Percentiles rank a stretch among this genome's conserved stretches.
Conservation (phyloP, 768 basidiomycete species). For the Lentinula aciculospora region DNA sequence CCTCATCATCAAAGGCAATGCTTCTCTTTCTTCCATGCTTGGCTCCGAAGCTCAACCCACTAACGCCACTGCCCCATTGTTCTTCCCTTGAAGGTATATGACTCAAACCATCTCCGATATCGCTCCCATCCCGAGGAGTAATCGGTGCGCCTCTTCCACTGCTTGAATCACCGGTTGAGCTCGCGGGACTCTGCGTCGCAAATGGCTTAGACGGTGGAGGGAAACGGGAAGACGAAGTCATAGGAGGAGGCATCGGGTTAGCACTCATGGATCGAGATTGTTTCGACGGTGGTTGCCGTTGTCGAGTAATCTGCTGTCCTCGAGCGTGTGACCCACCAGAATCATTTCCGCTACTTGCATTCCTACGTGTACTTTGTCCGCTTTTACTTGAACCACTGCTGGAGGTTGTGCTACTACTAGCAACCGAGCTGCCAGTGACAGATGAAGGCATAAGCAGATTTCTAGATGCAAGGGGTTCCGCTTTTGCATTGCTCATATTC, state of each 20-base stretch:
- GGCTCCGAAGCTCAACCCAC: conserved; percentile 22
- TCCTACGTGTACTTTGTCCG: not conserved
- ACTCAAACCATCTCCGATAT: conserved; percentile 30
- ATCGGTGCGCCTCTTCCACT: conserved; percentile 61
- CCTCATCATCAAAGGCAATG: conserved; percentile 63
- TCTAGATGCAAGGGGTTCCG: not conserved
- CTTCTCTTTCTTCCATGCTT: conserved; percentile 42
- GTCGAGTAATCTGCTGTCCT: not conserved
- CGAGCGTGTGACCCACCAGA: not conserved
- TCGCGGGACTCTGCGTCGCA: conserved; percentile 65
- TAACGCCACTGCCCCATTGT: conserved; percentile 27
- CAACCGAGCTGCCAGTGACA: not conserved
- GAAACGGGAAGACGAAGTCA: not conserved
- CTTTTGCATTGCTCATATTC: not conserved
- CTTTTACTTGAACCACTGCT: not conserved
- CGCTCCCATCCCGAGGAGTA: conserved; percentile 78
- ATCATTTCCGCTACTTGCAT: not conserved
- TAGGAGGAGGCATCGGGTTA: not conserved
- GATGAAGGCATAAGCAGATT: not conserved
- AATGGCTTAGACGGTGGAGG: conserved; percentile 49
- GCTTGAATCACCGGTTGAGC: conserved; percentile 83
- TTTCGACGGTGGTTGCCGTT: not conserved
- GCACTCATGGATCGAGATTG: not conserved
- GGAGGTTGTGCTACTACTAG: not conserved
- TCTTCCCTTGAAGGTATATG: conserved; percentile 14